These are phyloP conservation scores for Alternaria sp. DNA, from an alignment of 2,329 filamentous ascomycete genomes.

Conservation along the genomic window DNA sequence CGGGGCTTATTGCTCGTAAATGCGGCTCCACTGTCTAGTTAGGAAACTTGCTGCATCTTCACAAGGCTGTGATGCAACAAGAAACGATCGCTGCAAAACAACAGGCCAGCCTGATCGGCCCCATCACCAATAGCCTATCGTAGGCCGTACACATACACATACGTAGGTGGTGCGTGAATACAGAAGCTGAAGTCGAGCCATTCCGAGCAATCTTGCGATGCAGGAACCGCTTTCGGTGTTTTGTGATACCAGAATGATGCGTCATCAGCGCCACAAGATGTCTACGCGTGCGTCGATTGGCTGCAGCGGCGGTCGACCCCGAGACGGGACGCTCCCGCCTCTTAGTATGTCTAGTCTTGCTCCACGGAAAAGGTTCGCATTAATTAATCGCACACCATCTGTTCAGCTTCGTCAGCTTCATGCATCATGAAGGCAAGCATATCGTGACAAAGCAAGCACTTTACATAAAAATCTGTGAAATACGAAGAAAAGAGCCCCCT, in stretches of 20 bases:
- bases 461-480: not conserved
- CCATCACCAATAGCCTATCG: not conserved
- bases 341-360: not conserved
- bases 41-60: not conserved
- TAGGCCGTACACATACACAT: not conserved
- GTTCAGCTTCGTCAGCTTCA: constrained; percentile 5
- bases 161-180: not conserved
- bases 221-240: not conserved
- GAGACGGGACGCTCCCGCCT: constrained; percentile 1
- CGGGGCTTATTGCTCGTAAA: constrained; percentile 6
- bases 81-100: not conserved
- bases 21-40: not conserved
- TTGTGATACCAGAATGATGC: not conserved
- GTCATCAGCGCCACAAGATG: not conserved
- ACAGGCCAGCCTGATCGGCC: constrained; percentile 2
- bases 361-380: not conserved
- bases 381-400: not conserved
- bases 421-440: not conserved
- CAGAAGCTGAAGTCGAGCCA: not conserved
- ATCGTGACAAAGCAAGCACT: not conserved
- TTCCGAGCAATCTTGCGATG: not conserved
- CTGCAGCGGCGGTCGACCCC: not conserved
- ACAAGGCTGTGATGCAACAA: not conserved
- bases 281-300: not conserved
- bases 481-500: not conserved